Conservation (phyloP, 225 moss, liverwort and hornwort species). For the Bryoerythrophyllum caledonicum region DNA sequence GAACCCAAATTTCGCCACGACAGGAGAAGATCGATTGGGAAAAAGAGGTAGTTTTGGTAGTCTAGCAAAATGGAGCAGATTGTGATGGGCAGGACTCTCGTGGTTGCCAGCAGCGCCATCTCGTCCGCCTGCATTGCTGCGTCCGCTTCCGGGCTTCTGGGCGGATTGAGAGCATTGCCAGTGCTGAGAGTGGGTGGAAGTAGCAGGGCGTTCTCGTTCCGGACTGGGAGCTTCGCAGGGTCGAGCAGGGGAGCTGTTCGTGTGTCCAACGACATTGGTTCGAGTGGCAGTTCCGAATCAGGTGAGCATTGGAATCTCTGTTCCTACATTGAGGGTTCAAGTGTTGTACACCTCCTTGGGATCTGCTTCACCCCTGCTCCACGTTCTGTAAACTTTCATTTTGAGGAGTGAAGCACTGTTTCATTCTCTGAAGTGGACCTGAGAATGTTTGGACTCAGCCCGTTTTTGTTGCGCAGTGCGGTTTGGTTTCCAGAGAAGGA, state of each 20-base stretch:
- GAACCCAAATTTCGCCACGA: not conserved
- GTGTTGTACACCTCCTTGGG: not conserved
- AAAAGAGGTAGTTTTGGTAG: not conserved
- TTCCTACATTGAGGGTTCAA: too few species aligned
- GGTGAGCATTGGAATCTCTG: slow-evolving; percentile 12
- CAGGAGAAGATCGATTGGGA: not conserved
- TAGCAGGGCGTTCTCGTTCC: slow-evolving; percentile 6
- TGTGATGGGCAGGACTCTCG: slow-evolving; percentile 26
- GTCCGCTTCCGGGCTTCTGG: not conserved
- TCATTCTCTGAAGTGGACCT: not conserved
- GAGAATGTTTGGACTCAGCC: not conserved
- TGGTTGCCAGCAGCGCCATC: not conserved
- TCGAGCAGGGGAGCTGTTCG: slow-evolving; percentile 13
- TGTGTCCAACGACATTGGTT: slow-evolving; percentile 9
- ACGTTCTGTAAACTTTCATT: not conserved
- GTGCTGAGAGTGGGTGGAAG: slow-evolving; percentile 2
- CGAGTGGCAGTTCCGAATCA: slow-evolving; percentile 20
- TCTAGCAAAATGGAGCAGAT: slow-evolving; percentile 26
- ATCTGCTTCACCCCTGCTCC: not conserved
- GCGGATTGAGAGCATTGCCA: slow-evolving; percentile 27
- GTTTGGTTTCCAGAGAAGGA: slow-evolving; percentile 37
- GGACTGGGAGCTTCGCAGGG: not conserved
- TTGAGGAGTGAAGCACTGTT: not conserved
- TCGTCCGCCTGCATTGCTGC: slow-evolving; percentile 30
- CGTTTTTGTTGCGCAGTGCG: slow-evolving; percentile 17